Evolutionary conservation across 1,284 basidiomycete genomes (phyloP).

Genomic region (Ustilago sp.): DNA sequence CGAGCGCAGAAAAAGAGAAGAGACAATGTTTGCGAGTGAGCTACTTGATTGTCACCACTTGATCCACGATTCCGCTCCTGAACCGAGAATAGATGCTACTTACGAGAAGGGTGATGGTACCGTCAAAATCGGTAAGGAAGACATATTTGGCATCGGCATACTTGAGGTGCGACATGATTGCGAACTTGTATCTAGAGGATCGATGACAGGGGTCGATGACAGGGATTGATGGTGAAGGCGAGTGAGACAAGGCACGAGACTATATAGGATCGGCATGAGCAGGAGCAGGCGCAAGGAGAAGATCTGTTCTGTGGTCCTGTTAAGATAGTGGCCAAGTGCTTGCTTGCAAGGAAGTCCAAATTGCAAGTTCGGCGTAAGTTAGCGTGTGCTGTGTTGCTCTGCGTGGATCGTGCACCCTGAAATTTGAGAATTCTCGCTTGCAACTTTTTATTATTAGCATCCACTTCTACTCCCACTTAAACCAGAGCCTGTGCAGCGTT

Average conservation of each 20-base stretch:
- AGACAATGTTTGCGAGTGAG: background rate
- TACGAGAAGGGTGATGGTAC: constrained; percentile 63
- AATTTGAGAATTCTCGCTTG: constrained; percentile 12
- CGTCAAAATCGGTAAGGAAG: constrained; percentile 69
- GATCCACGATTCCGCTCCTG: background rate
- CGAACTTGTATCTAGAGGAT: background rate
- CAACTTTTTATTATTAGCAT: background rate
- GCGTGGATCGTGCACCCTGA: constrained; percentile 23
- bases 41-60: background rate
- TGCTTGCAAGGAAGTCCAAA: background rate
- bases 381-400: background rate
- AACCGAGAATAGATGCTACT: constrained; percentile 7
- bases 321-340: constrained; percentile 2
- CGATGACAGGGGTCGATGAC: constrained; percentile 1
- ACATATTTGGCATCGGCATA: constrained; percentile 66
- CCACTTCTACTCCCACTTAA: background rate
- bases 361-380: too few species aligned
- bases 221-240: constrained; percentile 10
- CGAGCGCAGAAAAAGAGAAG: background rate
- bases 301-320: background rate
- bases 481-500: background rate
- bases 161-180: constrained; percentile 59
- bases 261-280: constrained; percentile 10
- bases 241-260: background rate
- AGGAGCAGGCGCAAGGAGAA: constrained; percentile 1